Evolutionary conservation across 768 basidiomycete genomes (phyloP).

Genomic region (Tricholoma matsutake): DNA sequence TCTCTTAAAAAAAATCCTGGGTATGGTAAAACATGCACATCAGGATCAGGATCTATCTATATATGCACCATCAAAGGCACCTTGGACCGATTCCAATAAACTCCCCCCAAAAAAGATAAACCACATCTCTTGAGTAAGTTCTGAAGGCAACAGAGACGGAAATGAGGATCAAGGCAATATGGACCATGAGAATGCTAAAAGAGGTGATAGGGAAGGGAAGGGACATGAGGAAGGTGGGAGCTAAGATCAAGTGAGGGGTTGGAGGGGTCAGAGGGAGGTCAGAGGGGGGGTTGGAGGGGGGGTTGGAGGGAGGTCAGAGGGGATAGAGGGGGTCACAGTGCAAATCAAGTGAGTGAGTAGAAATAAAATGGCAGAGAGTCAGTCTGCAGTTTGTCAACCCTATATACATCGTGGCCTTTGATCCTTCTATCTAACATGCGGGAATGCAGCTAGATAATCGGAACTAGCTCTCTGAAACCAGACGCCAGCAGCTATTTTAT

Average conservation of each 20-base stretch:
- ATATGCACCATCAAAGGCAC: background rate
- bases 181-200: background rate
- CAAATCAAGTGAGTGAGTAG: background rate
- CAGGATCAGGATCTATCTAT: background rate
- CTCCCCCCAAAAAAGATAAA: background rate
- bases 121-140: background rate
- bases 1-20: background rate
- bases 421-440: background rate
- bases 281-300: no score
- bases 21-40: background rate
- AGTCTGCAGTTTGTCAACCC: background rate
- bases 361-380: background rate
- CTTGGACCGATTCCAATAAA: background rate
- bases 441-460: background rate
- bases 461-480: background rate
- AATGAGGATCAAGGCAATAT: background rate
- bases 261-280: no score
- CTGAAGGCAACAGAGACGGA: background rate
- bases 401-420: background rate
- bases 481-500: no score
- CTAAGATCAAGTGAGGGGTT: background rate
- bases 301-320: no score
- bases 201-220: background rate
- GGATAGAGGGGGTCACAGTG: background rate
- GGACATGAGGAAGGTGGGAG: background rate